These are phyloP conservation scores for Didymella arachidicola DNA, from an alignment of 2,329 filamentous ascomycete genomes.

Conservation along the genomic window DNA sequence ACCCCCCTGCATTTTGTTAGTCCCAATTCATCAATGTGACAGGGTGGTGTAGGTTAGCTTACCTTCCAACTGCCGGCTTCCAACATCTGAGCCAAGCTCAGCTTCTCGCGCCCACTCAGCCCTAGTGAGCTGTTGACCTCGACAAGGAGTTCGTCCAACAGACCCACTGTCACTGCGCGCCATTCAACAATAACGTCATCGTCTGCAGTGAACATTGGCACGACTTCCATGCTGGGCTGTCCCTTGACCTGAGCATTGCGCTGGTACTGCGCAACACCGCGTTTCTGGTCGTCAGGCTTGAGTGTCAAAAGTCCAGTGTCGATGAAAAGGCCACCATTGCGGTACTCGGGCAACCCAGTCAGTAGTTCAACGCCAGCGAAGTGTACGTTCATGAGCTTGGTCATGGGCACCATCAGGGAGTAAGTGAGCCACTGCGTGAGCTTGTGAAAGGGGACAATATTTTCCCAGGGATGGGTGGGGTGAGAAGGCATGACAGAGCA, in stretches of 20 bases:
- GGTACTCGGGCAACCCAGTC: constrained; percentile 89
- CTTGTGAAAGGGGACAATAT: constrained; percentile 87
- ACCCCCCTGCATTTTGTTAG: constrained; percentile 68
- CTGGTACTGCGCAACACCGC: constrained; percentile 74
- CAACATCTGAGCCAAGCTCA: constrained; percentile 86
- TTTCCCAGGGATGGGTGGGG: constrained; percentile 75
- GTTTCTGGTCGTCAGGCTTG: constrained; percentile 72
- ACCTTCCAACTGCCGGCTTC: constrained; percentile 99
- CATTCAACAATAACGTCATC: constrained; percentile 84
- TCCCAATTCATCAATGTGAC: not conserved
- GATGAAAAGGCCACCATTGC: constrained; percentile 88
- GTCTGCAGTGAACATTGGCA: constrained; percentile 74
- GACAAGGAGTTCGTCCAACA: constrained; percentile 73
- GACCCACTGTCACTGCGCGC: constrained; percentile 77
- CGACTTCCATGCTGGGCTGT: constrained; percentile 74
- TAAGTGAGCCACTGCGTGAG: constrained; percentile 94
- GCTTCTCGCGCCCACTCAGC: constrained; percentile 71
- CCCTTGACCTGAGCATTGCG: constrained; percentile 76
- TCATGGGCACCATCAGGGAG: constrained; percentile 89
- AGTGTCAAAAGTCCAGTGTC: constrained; percentile 82
- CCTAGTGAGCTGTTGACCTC: constrained; percentile 74
- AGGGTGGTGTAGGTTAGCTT: constrained; percentile 52
- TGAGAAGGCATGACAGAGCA: constrained; percentile 84
- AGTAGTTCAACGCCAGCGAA: constrained; percentile 83
- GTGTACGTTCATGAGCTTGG: constrained; percentile 76